Percentiles rank a stretch among this genome's conserved stretches.
phyloP scores from a whole-genome alignment of 257 asterid genomes.

The Plantago major region DNA sequence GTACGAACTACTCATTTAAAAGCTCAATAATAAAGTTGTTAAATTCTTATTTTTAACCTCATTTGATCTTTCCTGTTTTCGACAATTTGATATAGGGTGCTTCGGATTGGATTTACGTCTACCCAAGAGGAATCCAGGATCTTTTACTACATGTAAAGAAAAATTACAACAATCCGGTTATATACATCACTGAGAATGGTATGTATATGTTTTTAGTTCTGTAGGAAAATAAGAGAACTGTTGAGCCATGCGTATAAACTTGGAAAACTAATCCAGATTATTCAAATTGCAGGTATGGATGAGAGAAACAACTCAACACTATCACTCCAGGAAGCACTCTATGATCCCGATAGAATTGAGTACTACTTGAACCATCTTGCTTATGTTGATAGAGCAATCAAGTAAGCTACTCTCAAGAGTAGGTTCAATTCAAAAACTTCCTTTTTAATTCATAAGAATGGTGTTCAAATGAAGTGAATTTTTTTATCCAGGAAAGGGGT shows the following conservation, averaged over 20 bases:
- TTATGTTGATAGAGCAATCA: constrained; percentile 12
- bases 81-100: constrained; percentile 15
- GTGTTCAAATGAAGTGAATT: background rate
- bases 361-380: constrained; percentile 23
- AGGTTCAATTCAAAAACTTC: background rate
- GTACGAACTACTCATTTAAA: constrained; percentile 3
- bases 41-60: background rate
- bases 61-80: background rate
- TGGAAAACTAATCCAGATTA: background rate
- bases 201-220: background rate
- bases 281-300: constrained; percentile 24
- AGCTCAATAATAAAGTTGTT: background rate
- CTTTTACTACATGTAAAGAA: constrained; percentile 18
- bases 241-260: background rate
- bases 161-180: constrained; percentile 28
- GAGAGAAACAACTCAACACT: constrained; percentile 25
- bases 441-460: background rate
- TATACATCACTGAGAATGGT: constrained; percentile 41
- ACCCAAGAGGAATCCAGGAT: constrained; percentile 37
- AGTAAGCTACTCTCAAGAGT: constrained; percentile 4
- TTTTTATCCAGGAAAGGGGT: constrained; percentile 22
- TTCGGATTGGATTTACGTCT: constrained; percentile 32
- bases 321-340: constrained; percentile 23
- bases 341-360: constrained; percentile 20
- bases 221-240: background rate